Evolutionary conservation across 2,329 filamentous ascomycete genomes (phyloP).

Genomic region (Phialocephala subalpina): DNA sequence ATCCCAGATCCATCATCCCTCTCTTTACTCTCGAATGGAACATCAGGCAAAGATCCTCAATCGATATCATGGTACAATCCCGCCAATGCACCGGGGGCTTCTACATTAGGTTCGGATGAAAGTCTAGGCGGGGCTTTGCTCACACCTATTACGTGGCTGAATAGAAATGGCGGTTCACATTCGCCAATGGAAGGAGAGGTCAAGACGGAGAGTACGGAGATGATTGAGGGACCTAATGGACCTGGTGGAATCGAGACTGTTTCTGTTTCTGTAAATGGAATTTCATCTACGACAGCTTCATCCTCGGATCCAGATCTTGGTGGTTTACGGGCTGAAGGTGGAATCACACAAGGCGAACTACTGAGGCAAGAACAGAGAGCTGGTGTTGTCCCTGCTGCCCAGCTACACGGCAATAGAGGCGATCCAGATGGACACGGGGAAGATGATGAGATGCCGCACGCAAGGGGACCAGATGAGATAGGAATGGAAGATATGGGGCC

Average conservation of each 20-base stretch:
- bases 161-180: constrained; percentile 46
- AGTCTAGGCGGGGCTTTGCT: constrained; percentile 88
- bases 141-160: constrained; percentile 93
- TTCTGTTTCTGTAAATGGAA: constrained; percentile 76
- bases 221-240: constrained; percentile 82
- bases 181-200: constrained; percentile 64
- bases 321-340: constrained; percentile 49
- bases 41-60: constrained; percentile 43
- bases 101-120: constrained; percentile 80
- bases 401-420: constrained; percentile 51
- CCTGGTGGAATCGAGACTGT: constrained; percentile 83
- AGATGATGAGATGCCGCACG: constrained; percentile 76
- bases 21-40: constrained; percentile 66
- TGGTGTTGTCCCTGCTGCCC: constrained; percentile 76
- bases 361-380: constrained; percentile 87
- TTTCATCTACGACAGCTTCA: constrained; percentile 56
- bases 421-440: constrained; percentile 51
- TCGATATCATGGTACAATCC: constrained; percentile 58
- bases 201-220: constrained; percentile 78
- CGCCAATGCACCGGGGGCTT: constrained; percentile 47
- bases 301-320: constrained; percentile 32
- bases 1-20: constrained; percentile 65
- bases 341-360: constrained; percentile 83
- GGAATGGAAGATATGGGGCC: constrained; percentile 88
- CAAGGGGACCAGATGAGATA: constrained; percentile 83